Evolutionary conservation across 2,329 filamentous ascomycete genomes (phyloP).

Genomic region (Verticillium alfalfae): DNA sequence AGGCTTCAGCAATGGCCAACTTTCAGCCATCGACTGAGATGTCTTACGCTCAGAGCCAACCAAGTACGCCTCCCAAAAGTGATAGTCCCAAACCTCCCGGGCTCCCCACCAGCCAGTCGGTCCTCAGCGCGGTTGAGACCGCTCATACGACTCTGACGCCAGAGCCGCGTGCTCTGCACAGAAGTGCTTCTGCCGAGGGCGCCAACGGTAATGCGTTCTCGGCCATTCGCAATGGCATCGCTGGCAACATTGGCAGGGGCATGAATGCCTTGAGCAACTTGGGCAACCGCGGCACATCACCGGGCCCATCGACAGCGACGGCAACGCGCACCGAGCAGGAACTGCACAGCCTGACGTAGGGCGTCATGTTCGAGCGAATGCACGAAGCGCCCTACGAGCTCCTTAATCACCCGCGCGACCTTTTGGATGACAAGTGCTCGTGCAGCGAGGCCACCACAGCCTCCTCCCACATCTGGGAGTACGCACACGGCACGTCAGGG

Average conservation of each 20-base stretch:
- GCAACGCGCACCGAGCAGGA: conserved; percentile 29
- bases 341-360: conserved; percentile 41
- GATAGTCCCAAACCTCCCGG: conserved; percentile 31
- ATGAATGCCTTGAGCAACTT: conserved; percentile 35
- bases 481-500: not conserved
- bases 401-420: conserved; percentile 10
- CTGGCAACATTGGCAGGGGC: conserved; percentile 34
- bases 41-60: conserved; percentile 16
- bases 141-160: conserved; percentile 47
- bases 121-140: conserved; percentile 55
- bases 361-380: conserved; percentile 28
- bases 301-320: conserved; percentile 10
- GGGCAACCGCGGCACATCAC: conserved; percentile 18
- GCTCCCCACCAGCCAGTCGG: conserved; percentile 39
- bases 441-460: not conserved
- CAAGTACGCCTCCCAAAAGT: conserved; percentile 14
- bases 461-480: not conserved
- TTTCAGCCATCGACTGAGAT: conserved; percentile 12
- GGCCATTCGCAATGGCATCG: conserved; percentile 36
- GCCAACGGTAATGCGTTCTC: conserved; percentile 33
- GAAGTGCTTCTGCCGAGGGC: conserved; percentile 39
- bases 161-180: conserved; percentile 29
- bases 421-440: not conserved
- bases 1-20: conserved; percentile 19
- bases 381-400: conserved; percentile 24